phyloP scores from a whole-genome alignment of 164 flowering plant genomes.

The Vitis labrusca region DNA sequence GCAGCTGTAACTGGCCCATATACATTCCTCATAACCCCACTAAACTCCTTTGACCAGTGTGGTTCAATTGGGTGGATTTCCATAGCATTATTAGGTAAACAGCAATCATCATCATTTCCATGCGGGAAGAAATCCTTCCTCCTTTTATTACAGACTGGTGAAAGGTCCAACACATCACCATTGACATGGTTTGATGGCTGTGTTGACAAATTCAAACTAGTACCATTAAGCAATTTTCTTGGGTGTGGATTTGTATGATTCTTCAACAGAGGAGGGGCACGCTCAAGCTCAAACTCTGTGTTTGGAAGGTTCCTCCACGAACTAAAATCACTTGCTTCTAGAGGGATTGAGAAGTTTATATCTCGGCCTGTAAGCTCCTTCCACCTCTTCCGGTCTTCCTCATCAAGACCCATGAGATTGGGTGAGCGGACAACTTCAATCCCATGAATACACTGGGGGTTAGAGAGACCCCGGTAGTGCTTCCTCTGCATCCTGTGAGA shows the following conservation, averaged over 20 bases:
- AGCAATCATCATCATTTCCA: constrained; percentile 23
- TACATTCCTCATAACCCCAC: constrained; percentile 37
- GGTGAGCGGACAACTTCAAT: constrained; percentile 34
- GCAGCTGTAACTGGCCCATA: constrained; percentile 43
- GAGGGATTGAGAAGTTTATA: constrained; percentile 28
- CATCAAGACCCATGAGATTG: constrained; percentile 27
- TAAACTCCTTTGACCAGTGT: constrained; percentile 37
- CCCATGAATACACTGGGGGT: constrained; percentile 43
- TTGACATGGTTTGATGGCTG: constrained; percentile 21
- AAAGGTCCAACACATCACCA: constrained; percentile 23
- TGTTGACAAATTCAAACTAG: constrained; percentile 31
- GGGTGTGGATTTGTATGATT: constrained; percentile 16
- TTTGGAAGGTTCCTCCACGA: constrained; percentile 38
- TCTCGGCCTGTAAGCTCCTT: constrained; percentile 40
- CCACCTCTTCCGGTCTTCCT: constrained; percentile 37
- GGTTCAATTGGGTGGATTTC: constrained; percentile 30
- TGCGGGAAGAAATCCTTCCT: constrained; percentile 26
- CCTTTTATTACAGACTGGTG: constrained; percentile 20
- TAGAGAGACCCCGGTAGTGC: constrained; percentile 40
- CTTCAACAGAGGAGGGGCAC: constrained; percentile 20
- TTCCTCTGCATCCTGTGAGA: constrained; percentile 44
- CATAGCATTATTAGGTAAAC: constrained; percentile 10
- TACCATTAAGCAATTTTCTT: constrained; percentile 28
- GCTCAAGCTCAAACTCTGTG: constrained; percentile 36
- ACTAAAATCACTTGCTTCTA: constrained; percentile 32